phyloP scores from a whole-genome alignment of 2,329 filamentous ascomycete genomes.

The Colletotrichum sp. region DNA sequence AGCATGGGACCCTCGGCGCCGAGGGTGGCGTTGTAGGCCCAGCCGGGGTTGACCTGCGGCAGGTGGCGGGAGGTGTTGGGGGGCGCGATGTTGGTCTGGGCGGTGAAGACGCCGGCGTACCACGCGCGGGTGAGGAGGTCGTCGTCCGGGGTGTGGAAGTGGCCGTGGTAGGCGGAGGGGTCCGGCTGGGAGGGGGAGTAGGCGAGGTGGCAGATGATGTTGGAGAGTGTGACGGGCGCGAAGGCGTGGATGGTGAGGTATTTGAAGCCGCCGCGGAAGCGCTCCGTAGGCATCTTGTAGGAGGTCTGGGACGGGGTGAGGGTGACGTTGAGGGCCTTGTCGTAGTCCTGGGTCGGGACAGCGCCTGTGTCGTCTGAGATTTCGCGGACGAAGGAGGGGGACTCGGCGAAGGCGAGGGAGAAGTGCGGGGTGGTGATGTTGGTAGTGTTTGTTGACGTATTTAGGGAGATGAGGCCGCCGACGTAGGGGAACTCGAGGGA shows the following conservation, averaged over 20 bases:
- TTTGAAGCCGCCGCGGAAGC: slow-evolving; percentile 47
- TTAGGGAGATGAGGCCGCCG: slow-evolving; percentile 20
- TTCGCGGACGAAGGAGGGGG: slow-evolving; percentile 24
- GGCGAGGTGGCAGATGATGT: slow-evolving; percentile 31
- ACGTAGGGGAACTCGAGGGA: slow-evolving; percentile 24
- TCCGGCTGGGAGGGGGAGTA: slow-evolving; percentile 39
- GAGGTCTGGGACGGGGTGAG: not conserved
- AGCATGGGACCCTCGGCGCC: slow-evolving; percentile 36
- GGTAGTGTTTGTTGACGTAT: not conserved
- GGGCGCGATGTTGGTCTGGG: slow-evolving; percentile 35
- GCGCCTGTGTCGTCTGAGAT: slow-evolving; percentile 29
- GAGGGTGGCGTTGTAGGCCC: slow-evolving; percentile 37
- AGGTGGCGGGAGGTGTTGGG: slow-evolving; percentile 32
- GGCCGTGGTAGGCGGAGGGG: slow-evolving; percentile 46
- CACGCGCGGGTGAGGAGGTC: slow-evolving; percentile 52
- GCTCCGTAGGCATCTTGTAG: slow-evolving; percentile 30
- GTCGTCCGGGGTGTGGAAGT: slow-evolving; percentile 46
- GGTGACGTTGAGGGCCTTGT: slow-evolving; percentile 26
- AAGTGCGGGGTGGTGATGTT: slow-evolving; percentile 14
- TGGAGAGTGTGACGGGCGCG: slow-evolving; percentile 27
- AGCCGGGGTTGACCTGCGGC: slow-evolving; percentile 44
- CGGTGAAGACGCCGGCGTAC: slow-evolving; percentile 46
- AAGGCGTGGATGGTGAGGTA: slow-evolving; percentile 42
- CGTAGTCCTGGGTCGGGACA: slow-evolving; percentile 25
- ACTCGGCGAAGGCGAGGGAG: slow-evolving; percentile 28